Percentiles rank a stretch among this genome's conserved stretches.
Conservation (phyloP, 2,329 filamentous ascomycete species). For the Aspergillus candidus region DNA sequence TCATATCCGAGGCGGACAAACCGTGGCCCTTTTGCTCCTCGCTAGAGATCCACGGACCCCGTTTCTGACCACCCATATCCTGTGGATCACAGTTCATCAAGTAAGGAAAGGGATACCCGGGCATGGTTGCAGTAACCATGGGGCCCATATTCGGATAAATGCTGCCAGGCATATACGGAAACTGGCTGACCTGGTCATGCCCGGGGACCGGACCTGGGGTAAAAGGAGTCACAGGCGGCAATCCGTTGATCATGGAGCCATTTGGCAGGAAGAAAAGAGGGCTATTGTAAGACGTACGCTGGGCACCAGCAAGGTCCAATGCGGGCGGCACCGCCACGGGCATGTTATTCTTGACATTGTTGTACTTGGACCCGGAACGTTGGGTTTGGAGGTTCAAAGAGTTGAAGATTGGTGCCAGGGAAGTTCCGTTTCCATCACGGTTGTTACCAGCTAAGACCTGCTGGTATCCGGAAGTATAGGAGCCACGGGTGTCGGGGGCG, state of each 20-base stretch:
- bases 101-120: conserved; percentile 35
- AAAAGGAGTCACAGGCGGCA: conserved; percentile 26
- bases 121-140: conserved; percentile 27
- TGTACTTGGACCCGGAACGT: conserved; percentile 22
- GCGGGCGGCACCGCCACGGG: conserved; percentile 20
- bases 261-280: conserved; percentile 29
- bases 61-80: conserved; percentile 31
- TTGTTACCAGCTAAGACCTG: conserved; percentile 11
- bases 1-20: conserved; percentile 58
- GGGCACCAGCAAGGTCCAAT: conserved; percentile 23
- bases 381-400: conserved; percentile 25
- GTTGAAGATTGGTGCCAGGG: conserved; percentile 21
- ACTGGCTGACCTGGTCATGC: conserved; percentile 28
- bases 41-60: conserved; percentile 36
- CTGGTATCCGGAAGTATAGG: conserved; percentile 19
- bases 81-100: conserved; percentile 30
- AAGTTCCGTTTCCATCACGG: conserved; percentile 15
- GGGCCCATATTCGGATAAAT: conserved; percentile 33
- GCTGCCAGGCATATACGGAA: conserved; percentile 32
- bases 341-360: conserved; percentile 21
- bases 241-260: conserved; percentile 26
- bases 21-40: conserved; percentile 46
- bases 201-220: conserved; percentile 22
- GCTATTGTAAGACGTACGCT: conserved; percentile 24
- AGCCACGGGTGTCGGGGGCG: conserved; percentile 23